Base-by-base conservation (phyloP, 495 filamentous ascomycete species). In the Penicillium waksmanii region DNA sequence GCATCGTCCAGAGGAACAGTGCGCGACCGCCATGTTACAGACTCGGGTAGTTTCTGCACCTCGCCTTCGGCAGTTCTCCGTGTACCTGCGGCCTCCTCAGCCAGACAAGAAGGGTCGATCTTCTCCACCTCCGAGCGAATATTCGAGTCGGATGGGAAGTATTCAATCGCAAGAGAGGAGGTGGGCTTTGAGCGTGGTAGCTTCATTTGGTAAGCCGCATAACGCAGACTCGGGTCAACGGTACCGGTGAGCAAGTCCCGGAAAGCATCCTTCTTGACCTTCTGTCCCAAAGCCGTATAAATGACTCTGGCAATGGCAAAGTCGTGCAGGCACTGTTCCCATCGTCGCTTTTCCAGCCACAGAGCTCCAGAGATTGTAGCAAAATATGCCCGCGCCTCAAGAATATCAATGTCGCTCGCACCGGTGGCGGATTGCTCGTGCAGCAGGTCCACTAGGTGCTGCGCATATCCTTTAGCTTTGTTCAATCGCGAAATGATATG, bases 151-250 rank as follows among this genome's bases (percentile, higher is more conserved):
- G 82, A 55, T 61, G 79, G 88, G 85, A 75, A 97, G 89, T 59
- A 88, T 60, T 87, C 86, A 59, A 87, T 86, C 5, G 93, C 87
- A 55, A 98, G 87, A 5, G 85, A 83, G 1, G 89, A 79, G 36
- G 96, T 86, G 11, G 92, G 88, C 56, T 90, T 84, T 8, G 90
- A 96, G 18, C 95, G 85, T 0, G 94, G 88, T 8, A 96, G 80
- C 67, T 92, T 90, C 71, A 88, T 77, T 69, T 96, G 91, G 74
- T 98, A 98, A 5, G 96, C 93, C 3, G 92, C 92, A 73, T 94
- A 98, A 51, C 93, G 87, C 61, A 98, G 89, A 56, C 93, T 97
- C 7, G 94, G 93, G 66, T 99, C 96, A 49, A 96, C 86, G 23
- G 89, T 96, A 58, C 87, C 86, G 12, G 89, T 85, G 35, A 98